Conservation (phyloP, 2,329 filamentous ascomycete genomes). For the Aplosporella prunicola region DNA sequence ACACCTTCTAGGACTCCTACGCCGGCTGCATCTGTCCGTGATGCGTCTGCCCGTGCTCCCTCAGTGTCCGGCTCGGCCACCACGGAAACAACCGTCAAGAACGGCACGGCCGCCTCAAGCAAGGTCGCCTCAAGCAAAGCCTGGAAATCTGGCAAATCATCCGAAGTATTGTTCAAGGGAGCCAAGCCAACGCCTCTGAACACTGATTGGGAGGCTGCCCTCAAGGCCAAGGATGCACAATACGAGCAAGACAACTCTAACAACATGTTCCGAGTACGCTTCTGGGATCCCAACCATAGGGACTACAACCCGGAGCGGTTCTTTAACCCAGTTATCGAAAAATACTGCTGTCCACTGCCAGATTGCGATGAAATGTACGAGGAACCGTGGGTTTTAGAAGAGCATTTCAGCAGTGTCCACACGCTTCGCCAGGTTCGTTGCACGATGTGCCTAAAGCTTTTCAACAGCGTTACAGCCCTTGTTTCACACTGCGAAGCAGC, state of each 20-base stretch:
- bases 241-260: constrained; percentile 21
- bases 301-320: constrained; percentile 43
- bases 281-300: constrained; percentile 41
- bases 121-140: too few species aligned
- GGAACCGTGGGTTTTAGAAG: constrained; percentile 19
- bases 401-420: constrained; percentile 30
- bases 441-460: constrained; percentile 32
- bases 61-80: background rate
- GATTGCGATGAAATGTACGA: constrained; percentile 39
- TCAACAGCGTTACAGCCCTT: constrained; percentile 28
- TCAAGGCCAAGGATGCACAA: constrained; percentile 20
- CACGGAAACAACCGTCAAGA: background rate
- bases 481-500: constrained; percentile 32
- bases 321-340: constrained; percentile 32
- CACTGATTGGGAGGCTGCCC: constrained; percentile 20
- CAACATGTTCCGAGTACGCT: constrained; percentile 32
- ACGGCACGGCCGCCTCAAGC: background rate
- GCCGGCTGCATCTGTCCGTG: background rate
- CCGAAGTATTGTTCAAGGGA: constrained; percentile 24
- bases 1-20: background rate
- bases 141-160: background rate
- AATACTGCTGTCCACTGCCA: constrained; percentile 46
- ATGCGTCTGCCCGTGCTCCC: background rate
- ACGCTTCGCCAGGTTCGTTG: constrained; percentile 28
- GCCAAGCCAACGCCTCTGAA: constrained; percentile 22